Conservation (phyloP, 306 rosid genomes). For the Begonia loranthoides region DNA sequence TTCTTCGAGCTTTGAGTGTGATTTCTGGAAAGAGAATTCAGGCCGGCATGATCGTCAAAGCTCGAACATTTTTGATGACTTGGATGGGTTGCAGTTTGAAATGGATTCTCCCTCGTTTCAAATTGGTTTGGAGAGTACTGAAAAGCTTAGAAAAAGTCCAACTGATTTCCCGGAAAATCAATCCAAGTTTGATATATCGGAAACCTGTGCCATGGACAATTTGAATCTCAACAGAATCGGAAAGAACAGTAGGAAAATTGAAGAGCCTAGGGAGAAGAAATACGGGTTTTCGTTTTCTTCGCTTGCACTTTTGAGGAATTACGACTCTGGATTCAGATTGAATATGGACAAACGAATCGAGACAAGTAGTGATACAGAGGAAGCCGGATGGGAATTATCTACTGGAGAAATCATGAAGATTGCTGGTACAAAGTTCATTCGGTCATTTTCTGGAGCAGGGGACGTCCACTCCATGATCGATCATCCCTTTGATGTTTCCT, state of each 20-base stretch:
- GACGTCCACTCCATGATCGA: slow-evolving; percentile 4
- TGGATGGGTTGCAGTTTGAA: slow-evolving; percentile 22
- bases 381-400: slow-evolving; percentile 21
- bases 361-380: slow-evolving; percentile 4
- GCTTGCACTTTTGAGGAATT: slow-evolving; percentile 36
- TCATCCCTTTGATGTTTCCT: slow-evolving; percentile 34
- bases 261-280: slow-evolving; percentile 3
- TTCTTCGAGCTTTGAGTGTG: neutral
- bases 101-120: slow-evolving; percentile 29
- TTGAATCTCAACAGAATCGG: neutral
- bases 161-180: slow-evolving; percentile 10
- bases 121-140: slow-evolving; percentile 8
- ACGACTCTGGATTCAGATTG: slow-evolving; percentile 27
- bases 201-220: neutral
- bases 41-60: neutral
- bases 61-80: neutral
- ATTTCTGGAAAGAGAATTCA: neutral
- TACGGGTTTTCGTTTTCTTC: slow-evolving; percentile 22
- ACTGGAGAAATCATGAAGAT: slow-evolving; percentile 46
- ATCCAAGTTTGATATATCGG: slow-evolving; percentile 1
- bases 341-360: slow-evolving; percentile 15
- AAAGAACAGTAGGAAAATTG: too few relatives aligned
- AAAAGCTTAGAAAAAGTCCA: slow-evolving; percentile 12
- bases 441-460: slow-evolving; percentile 16
- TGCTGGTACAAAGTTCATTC: slow-evolving; percentile 53